Base-by-base conservation (phyloP, 805 yeast genomes). In the Metschnikowia sp. region DNA sequence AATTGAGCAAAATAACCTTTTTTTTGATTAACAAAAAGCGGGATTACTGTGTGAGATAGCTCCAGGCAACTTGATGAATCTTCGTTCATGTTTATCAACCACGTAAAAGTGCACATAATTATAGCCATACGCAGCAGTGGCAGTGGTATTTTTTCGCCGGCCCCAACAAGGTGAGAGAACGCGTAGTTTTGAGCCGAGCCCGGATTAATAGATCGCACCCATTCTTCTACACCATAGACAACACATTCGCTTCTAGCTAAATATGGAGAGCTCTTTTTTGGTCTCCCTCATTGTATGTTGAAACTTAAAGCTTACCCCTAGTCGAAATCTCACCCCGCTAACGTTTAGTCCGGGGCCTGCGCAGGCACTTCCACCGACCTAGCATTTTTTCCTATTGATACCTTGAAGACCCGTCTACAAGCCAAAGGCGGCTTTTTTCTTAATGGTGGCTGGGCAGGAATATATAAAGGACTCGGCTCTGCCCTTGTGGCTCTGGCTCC, bases 341-440 rank as follows among this genome's bases (percentile, higher is more conserved):
- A 26, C 6, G 51, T 4, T 22, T 45, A 68, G 77, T 83, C 91
- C 60, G 99, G 99, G 34, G 99, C 88, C 8, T 84, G 94, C 49
- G 97, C 99, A 6, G 99, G 99, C 12, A 94, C 97, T 2, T 84
- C 95, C 6, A 91, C 97, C 1, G 99, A 94, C 68, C 73, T 94
- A 34, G 89, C 86, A 3, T 94, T 94, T 67, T 94, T 92, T 72
- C 99, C 99, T 11, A 88, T 94, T 35, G 99, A 94, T 59, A 94
- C 99, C 1, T 58, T 94, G 47, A 94, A 94, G 68, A 94, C 99
- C 0, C 75, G 99, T 48, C 72, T 94, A 12, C 99, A 94, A 65
- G 98, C 99, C 18, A 82, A 82, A 61, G 97, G 96, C 32, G 99
- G 99, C 0, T 92, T 94, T 60, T 88, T 89, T 64, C 71, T 67